These are phyloP conservation scores for Boletus sp. DNA, from an alignment of 768 basidiomycete species.

Conservation along the genomic window DNA sequence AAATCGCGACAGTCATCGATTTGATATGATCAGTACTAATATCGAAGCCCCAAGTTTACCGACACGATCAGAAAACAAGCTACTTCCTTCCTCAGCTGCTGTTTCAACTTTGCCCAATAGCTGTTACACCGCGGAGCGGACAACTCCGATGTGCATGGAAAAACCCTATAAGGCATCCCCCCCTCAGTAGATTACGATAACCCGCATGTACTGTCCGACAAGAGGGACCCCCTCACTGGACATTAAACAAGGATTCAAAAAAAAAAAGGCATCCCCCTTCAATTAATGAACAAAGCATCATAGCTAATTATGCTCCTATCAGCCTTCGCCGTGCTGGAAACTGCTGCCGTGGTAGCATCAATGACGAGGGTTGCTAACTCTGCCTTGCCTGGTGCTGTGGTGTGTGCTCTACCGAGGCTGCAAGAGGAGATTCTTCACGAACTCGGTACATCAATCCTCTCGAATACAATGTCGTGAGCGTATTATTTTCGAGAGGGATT, in stretches of 20 bases:
- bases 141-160: no score
- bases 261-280: background rate
- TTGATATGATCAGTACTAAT: no score
- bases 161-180: no score
- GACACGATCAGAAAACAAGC: no score
- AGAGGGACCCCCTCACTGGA: background rate
- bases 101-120: no score
- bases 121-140: no score
- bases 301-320: background rate
- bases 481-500: background rate
- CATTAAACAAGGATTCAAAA: background rate
- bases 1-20: no score
- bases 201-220: no score
- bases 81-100: no score
- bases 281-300: background rate
- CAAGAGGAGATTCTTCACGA: background rate
- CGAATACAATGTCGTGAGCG: background rate
- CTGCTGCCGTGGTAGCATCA: background rate
- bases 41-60: no score
- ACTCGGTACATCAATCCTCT: background rate
- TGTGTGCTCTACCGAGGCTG: background rate
- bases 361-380: background rate
- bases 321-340: background rate
- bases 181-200: no score
- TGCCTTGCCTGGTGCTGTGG: background rate